Evolutionary conservation across 2,329 filamentous ascomycete genomes (phyloP).

Genomic region (Cadophora sp.): DNA sequence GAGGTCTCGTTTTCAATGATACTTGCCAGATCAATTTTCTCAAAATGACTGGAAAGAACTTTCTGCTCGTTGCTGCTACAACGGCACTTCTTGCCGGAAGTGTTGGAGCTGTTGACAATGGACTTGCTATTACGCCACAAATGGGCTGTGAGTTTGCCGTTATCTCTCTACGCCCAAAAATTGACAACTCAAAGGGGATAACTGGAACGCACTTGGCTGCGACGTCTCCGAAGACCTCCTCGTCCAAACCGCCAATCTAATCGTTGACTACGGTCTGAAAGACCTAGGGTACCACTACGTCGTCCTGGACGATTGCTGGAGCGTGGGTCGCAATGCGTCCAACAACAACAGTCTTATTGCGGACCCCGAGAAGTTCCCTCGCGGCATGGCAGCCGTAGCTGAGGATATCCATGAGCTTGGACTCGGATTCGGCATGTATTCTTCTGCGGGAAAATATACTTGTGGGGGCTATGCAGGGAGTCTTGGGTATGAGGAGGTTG

Average conservation of each 20-base stretch:
- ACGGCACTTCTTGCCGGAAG: slow-evolving; percentile 27
- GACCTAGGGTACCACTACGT: slow-evolving; percentile 64
- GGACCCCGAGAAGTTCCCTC: slow-evolving; percentile 52
- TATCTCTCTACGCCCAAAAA: not conserved
- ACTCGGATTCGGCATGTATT: slow-evolving; percentile 61
- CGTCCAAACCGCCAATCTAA: slow-evolving; percentile 52
- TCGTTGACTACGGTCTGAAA: slow-evolving; percentile 57
- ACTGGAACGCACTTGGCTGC: slow-evolving; percentile 60
- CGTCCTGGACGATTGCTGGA: slow-evolving; percentile 61
- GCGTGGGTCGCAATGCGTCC: slow-evolving; percentile 49
- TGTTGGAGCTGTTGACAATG: slow-evolving; percentile 47
- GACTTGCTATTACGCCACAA: slow-evolving; percentile 49
- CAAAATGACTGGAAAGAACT: slow-evolving; percentile 26
- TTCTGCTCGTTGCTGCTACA: slow-evolving; percentile 16
- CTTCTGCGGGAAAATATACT: slow-evolving; percentile 51
- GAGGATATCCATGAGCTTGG: slow-evolving; percentile 54
- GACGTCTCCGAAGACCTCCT: slow-evolving; percentile 58
- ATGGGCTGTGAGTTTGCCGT: slow-evolving; percentile 49
- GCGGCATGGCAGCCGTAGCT: slow-evolving; percentile 54
- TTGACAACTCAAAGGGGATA: slow-evolving; percentile 34
- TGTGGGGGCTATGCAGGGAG: slow-evolving; percentile 51
- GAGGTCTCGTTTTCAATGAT: not conserved
- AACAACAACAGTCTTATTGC: slow-evolving; percentile 51
- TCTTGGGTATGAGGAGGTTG: slow-evolving; percentile 57
- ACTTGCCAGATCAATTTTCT: not conserved